A percentile compares a stretch with the other conserved stretches of the same genome.
Conservation (phyloP, 73 alveolate species). For the Paramecium primaurelia region DNA sequence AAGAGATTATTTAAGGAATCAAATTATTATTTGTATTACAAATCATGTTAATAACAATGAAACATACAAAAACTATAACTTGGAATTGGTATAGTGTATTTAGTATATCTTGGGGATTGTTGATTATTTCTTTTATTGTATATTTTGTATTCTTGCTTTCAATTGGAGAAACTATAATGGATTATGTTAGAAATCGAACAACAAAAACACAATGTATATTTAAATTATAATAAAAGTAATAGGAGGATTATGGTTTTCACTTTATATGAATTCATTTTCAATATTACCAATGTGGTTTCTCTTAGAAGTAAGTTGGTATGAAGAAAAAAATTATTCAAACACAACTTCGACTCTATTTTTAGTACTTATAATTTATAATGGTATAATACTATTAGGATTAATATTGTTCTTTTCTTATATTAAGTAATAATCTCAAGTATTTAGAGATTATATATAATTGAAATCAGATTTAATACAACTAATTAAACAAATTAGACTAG, state of each 20-base stretch:
- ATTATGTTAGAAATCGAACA: background rate
- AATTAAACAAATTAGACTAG: background rate
- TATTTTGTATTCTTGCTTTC: slow-evolving; percentile 8
- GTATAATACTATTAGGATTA: background rate
- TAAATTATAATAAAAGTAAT: background rate
- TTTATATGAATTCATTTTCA: background rate
- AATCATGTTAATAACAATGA: background rate
- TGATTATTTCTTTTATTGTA: background rate
- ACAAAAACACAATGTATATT: background rate
- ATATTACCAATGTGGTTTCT: background rate
- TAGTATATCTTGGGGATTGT: slow-evolving; percentile 23
- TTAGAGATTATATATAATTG: background rate
- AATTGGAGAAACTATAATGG: background rate
- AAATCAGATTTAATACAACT: background rate
- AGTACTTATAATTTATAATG: background rate
- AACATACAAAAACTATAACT: background rate
- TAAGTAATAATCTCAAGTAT: background rate
- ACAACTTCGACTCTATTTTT: background rate
- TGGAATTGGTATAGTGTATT: slow-evolving; percentile 54
- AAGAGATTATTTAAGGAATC: slow-evolving; percentile 11
- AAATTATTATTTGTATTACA: background rate
- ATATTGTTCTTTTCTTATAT: background rate
- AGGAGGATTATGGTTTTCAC: slow-evolving; percentile 9
- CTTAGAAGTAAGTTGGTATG: background rate
- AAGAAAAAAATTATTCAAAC: background rate